Conservation (phyloP, 192 early-diverging fungal species). For the Dissophora globulifera region DNA sequence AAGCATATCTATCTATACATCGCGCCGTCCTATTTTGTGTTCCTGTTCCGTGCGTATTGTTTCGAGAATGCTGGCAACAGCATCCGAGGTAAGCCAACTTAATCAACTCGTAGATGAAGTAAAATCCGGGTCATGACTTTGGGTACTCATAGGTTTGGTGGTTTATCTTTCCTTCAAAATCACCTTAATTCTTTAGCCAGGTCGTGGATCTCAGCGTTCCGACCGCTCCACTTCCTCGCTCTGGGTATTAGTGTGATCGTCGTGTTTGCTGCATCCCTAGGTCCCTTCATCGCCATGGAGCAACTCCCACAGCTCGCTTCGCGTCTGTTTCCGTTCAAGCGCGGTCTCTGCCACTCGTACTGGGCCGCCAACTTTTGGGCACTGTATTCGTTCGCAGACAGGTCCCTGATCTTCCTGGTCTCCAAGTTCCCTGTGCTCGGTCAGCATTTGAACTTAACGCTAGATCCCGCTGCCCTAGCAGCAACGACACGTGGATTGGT, state of each 20-base stretch:
- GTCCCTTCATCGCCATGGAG: slow-evolving; percentile 76
- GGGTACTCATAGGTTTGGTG: no score
- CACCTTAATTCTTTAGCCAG: slow-evolving; percentile 12
- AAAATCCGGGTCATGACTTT: no score
- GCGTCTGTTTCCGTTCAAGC: slow-evolving; percentile 94
- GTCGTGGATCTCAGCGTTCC: slow-evolving; percentile 48
- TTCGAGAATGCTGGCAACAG: slow-evolving; percentile 55
- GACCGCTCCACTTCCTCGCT: slow-evolving; percentile 60
- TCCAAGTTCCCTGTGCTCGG: slow-evolving; percentile 36
- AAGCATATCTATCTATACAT: slow-evolving; percentile 97
- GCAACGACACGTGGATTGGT: slow-evolving; percentile 91
- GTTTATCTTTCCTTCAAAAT: no score
- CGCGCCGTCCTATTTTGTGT: slow-evolving; percentile 94
- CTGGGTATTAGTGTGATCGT: slow-evolving; percentile 71
- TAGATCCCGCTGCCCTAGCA: slow-evolving; percentile 58
- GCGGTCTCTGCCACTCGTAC: slow-evolving; percentile 95
- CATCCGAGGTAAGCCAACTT: slow-evolving; percentile 29
- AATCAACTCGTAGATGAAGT: no score
- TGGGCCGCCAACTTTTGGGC: slow-evolving; percentile 99
- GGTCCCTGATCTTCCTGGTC: slow-evolving; percentile 71
- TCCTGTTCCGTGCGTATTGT: slow-evolving; percentile 84
- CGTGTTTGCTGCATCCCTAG: slow-evolving; percentile 85
- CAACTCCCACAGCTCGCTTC: slow-evolving; percentile 82
- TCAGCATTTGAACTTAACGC: slow-evolving; percentile 33
- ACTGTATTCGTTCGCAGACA: slow-evolving; percentile 85